These are phyloP conservation scores for Alternaria burnsii DNA, from an alignment of 2,329 filamentous ascomycete species.

Conservation along the genomic window DNA sequence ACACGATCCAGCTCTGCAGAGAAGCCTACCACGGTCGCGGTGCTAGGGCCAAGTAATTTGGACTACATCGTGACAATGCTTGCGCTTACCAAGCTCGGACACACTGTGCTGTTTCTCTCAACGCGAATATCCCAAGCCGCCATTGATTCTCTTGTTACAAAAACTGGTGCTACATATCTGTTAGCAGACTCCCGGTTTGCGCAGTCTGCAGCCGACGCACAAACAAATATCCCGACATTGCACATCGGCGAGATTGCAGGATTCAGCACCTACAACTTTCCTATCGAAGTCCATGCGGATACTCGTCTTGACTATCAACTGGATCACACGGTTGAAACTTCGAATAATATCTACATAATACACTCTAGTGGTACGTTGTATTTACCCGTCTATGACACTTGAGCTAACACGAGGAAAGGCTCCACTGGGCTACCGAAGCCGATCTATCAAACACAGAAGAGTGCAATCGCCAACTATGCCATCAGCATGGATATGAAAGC, in stretches of 20 bases:
- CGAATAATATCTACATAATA: slow-evolving; percentile 35
- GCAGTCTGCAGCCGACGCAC: slow-evolving; percentile 43
- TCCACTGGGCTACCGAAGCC: slow-evolving; percentile 71
- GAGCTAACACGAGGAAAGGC: slow-evolving; percentile 45
- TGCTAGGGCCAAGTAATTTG: slow-evolving; percentile 64
- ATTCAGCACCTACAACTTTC: slow-evolving; percentile 24
- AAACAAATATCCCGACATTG: slow-evolving; percentile 16
- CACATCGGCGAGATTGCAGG: slow-evolving; percentile 27
- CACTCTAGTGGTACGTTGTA: slow-evolving; percentile 37
- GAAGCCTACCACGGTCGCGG: slow-evolving; percentile 51
- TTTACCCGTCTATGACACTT: neutral
- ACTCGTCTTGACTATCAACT: slow-evolving; percentile 36
- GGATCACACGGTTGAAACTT: slow-evolving; percentile 25
- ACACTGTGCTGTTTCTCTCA: slow-evolving; percentile 64
- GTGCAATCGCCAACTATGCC: slow-evolving; percentile 31
- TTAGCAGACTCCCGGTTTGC: slow-evolving; percentile 36
- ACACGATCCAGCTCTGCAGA: slow-evolving; percentile 21
- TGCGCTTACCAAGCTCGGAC: slow-evolving; percentile 64
- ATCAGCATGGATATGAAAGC: slow-evolving; percentile 32
- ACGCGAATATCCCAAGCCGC: slow-evolving; percentile 62
- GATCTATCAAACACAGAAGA: slow-evolving; percentile 65
- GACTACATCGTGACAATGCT: slow-evolving; percentile 65
- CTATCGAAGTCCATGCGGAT: slow-evolving; percentile 37
- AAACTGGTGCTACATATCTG: slow-evolving; percentile 33
- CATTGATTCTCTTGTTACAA: slow-evolving; percentile 55